Evolutionary conservation across 495 filamentous ascomycete genomes (phyloP), one percentile per base, ranked within the genome.

Genomic region (Mytilinidion resinicola): DNA sequence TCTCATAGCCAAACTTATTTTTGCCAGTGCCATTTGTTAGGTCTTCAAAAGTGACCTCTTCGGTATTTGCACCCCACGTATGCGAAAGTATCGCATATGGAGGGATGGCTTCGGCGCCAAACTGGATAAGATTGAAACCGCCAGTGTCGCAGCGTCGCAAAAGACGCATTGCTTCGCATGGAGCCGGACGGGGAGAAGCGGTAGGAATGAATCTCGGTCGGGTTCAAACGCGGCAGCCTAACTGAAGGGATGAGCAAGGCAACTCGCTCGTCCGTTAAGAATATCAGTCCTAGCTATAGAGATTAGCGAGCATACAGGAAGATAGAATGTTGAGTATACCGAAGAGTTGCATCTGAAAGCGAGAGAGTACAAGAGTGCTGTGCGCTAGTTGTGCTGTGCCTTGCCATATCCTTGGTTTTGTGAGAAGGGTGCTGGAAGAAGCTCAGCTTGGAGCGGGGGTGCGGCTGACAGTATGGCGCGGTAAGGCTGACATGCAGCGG

Each of bases 41-140:
- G 44, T 48, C 44, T 48, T 48, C 20, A 48, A 48, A 48, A 15
- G 44, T 15, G 8, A 48, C 44, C 44, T 48, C 44, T 19, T 48
- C n/a, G 17, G 14, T 15, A 25, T 48, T 15, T 8, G 14, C 8
- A 9, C 44, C 44, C 44, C 44, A 48, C 10, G 44, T 48, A 19
- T 48, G 20, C 10, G 44, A 42, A 10, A 42, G 38, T 42, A 42
- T 42, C 38, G 38, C 38, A 42, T 42, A 42, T 10, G n/a, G 10
- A 48, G 44, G 44, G 44, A 48, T 48, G 8, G 8, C 17, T 15
- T 48, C 20, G n/a, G 8, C 44, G 14, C 20, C 17, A 25, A 48
- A 9, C 14, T 48, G 8, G 10, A 15, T 48, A 10, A 48, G 44
- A 15, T 15, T 48, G 44, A 48, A 48, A 8, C 17, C 44, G 44